A percentile compares a stretch with the other conserved stretches of the same genome.
These are phyloP conservation scores for Cucumis cinereus DNA, from an alignment of 306 rosid species.

Conservation along the genomic window DNA sequence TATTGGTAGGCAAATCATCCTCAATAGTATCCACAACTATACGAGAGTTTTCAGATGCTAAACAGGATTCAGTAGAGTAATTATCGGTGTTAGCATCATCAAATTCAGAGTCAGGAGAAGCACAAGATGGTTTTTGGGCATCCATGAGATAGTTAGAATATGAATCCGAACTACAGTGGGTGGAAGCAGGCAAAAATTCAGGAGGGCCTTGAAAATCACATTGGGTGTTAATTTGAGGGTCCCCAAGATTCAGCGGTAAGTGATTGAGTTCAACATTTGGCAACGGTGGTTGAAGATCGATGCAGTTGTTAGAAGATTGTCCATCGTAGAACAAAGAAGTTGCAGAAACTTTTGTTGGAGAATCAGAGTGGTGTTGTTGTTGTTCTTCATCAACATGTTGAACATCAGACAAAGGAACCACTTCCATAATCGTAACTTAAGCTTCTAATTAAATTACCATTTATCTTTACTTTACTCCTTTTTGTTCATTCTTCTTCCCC, in stretches of 20 bases:
- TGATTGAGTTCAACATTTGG: constrained; percentile 25
- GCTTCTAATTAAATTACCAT: constrained; percentile 14
- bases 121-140: constrained; percentile 33
- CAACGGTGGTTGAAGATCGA: constrained; percentile 25
- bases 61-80: constrained; percentile 24
- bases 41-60: constrained; percentile 38
- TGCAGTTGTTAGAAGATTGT: constrained; percentile 28
- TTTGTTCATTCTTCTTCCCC: neutral
- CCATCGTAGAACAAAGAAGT: constrained; percentile 30
- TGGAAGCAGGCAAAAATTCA: constrained; percentile 23
- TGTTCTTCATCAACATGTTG: constrained; percentile 50
- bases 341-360: constrained; percentile 28
- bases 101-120: constrained; percentile 37
- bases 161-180: constrained; percentile 43
- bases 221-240: constrained; percentile 27
- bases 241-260: constrained; percentile 26
- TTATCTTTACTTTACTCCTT: neutral
- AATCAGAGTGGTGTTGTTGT: constrained; percentile 28
- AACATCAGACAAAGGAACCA: constrained; percentile 70
- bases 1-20: constrained; percentile 46
- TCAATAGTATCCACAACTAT: constrained; percentile 43
- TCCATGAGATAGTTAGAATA: constrained; percentile 29
- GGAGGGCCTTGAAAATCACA: constrained; percentile 23
- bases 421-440: constrained; percentile 52
- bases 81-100: constrained; percentile 33